Conservation (phyloP, 169 alveolate species). For the Pseudocohnilembus persalinus region DNA sequence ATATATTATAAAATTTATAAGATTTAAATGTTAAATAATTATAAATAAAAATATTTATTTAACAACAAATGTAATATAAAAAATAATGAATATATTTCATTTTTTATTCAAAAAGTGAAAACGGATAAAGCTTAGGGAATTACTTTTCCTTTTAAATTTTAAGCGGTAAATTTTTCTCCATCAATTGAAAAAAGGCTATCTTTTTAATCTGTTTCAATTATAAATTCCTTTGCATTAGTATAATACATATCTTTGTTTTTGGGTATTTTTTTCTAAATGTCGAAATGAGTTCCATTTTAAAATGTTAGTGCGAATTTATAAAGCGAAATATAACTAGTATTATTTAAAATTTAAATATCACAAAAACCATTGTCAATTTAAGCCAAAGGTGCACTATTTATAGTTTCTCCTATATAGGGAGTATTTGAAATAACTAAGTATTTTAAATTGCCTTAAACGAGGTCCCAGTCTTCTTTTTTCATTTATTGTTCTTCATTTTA, state of each 20-base stretch:
- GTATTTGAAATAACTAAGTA: neutral
- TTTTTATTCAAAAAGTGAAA: too few species aligned
- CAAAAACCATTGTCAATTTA: neutral
- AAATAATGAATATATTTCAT: too few species aligned
- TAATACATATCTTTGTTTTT: neutral
- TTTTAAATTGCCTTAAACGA: neutral
- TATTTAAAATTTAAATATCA: neutral
- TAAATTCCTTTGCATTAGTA: neutral
- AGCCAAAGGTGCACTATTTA: neutral
- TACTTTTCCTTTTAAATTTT: neutral
- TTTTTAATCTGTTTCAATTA: neutral
- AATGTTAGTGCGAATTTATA: neutral
- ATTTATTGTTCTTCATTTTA: neutral
- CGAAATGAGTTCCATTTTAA: neutral
- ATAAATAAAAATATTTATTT: too few species aligned
- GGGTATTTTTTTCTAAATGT: neutral
- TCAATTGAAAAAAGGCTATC: neutral
- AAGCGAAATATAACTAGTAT: neutral
- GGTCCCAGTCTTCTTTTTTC: neutral
- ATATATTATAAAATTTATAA: too few species aligned
- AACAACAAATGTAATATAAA: too few species aligned
- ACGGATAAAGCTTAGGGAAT: neutral
- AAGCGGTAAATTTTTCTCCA: neutral
- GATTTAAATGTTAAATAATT: too few species aligned
- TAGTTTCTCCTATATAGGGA: neutral